Evolutionary conservation across 257 asterid genomes (phyloP), one percentile per base, ranked within the genome.

Genomic region (Vinca minor): DNA sequence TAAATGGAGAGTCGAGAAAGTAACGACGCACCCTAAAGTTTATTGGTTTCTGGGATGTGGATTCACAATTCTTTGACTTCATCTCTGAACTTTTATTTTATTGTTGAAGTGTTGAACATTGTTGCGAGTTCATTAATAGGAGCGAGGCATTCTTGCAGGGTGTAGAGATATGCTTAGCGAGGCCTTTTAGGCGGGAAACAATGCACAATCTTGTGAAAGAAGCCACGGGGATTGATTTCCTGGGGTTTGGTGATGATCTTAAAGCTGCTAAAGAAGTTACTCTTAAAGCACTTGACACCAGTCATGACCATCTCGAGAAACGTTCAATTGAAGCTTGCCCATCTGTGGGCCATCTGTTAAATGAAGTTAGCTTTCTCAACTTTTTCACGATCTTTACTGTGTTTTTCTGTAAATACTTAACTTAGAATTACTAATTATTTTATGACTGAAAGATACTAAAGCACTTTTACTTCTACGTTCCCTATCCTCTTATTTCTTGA

Each of bases 141-240:
- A 49, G 25, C 58, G 3, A 59, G 21, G 18, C 58, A 68, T 64
- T 50, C 65, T 74, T 58, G 75, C 71, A 92, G 97, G 97, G 96
- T 70, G 74, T 58, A 58, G 95, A 81, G 79, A 87, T 92, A 76
- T 81, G 85, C 78, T 84, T 92, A 78, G 94, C 87, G 83, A 85
- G 86, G 77, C 98, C 97, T 52, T 92, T 96, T 95, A 92, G 96
- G 84, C 85, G 88, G 79, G 98, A 89, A 72, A 83, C 98, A 65
- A 92, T 92, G 98, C 95, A 89, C 68, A 80, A 84, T 84, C 97
- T 92, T 57, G 98, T 92, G 72, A 80, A 82, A 84, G 96, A 92
- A 78, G 88, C 87, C 59, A 84, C 88, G 1, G 87, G 95, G 65
- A 85, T 92, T 69, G 95, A 89, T 70, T 92, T 89, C 78, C 63